These are phyloP conservation scores for Aeminium ludgeri DNA, from an alignment of 495 filamentous ascomycete species.

Conservation along the genomic window DNA sequence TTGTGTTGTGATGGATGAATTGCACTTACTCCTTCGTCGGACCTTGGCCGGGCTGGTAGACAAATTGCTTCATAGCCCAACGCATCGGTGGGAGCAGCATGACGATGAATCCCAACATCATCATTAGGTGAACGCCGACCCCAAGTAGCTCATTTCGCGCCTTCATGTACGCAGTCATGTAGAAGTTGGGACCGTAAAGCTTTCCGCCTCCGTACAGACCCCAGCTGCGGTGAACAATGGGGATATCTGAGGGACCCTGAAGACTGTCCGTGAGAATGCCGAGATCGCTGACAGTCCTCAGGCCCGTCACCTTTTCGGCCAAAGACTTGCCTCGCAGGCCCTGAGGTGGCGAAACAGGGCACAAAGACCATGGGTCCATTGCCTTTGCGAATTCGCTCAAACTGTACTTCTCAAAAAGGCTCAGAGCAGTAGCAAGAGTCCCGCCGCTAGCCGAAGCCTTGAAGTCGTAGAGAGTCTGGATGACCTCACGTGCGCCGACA, in stretches of 20 bases:
- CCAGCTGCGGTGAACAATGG: slow-evolving; percentile 61
- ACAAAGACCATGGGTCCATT: slow-evolving; percentile 46
- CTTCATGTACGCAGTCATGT: slow-evolving; percentile 50
- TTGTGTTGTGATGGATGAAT: neutral
- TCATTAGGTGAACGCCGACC: slow-evolving; percentile 36
- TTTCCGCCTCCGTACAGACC: slow-evolving; percentile 45
- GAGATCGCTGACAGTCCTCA: slow-evolving; percentile 44
- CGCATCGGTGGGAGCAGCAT: slow-evolving; percentile 40
- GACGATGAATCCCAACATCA: slow-evolving; percentile 35
- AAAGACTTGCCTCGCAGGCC: slow-evolving; percentile 6
- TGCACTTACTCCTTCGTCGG: slow-evolving; percentile 38
- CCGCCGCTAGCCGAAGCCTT: slow-evolving; percentile 52
- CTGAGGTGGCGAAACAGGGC: slow-evolving; percentile 35
- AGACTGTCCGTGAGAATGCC: slow-evolving; percentile 50
- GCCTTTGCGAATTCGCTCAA: slow-evolving; percentile 38
- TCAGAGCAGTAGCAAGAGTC: slow-evolving; percentile 47
- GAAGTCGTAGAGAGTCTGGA: slow-evolving; percentile 43
- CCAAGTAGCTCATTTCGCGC: slow-evolving; percentile 43
- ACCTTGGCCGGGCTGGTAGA: slow-evolving; percentile 52
- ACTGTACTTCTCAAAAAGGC: slow-evolving; percentile 44
- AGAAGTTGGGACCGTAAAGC: slow-evolving; percentile 57
- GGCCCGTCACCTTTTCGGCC: slow-evolving; percentile 37
- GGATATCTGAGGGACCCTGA: slow-evolving; percentile 40
- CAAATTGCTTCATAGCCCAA: slow-evolving; percentile 34
- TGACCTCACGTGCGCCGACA: slow-evolving; percentile 39